These are phyloP conservation scores for Auriscalpium orientale DNA, from an alignment of 768 basidiomycete genomes.

Conservation along the genomic window DNA sequence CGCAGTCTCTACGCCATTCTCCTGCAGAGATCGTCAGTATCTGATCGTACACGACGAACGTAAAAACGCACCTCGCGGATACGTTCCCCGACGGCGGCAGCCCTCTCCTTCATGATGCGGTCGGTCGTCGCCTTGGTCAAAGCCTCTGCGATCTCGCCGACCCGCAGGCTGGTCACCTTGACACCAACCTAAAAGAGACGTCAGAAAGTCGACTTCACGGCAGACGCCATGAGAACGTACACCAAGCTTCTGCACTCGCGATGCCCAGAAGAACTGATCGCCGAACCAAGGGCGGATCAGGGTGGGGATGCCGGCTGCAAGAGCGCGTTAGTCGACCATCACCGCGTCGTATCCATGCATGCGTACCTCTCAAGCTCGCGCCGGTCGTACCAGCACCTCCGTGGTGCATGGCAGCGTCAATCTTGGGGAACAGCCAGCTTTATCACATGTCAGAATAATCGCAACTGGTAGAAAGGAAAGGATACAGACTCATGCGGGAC, in stretches of 20 bases:
- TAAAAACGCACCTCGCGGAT: constrained; percentile 29
- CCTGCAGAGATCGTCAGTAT: constrained; percentile 25
- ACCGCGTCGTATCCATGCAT: background rate
- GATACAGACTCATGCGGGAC: constrained; percentile 50
- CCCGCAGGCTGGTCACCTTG: constrained; percentile 38
- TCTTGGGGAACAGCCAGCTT: constrained; percentile 49
- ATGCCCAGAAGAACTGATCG: constrained; percentile 61
- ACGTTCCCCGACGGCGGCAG: constrained; percentile 37
- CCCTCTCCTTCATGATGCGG: constrained; percentile 54
- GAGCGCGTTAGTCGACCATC: background rate
- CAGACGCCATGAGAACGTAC: constrained; percentile 26
- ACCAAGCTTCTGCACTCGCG: constrained; percentile 53
- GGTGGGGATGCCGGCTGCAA: constrained; percentile 50
- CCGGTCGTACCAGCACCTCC: constrained; percentile 70
- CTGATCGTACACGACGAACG: background rate
- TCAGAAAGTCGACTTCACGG: background rate
- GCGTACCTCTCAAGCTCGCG: constrained; percentile 43
- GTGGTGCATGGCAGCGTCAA: constrained; percentile 60
- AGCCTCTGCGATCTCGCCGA: constrained; percentile 44
- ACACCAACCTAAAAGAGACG: constrained; percentile 36
- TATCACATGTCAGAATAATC: constrained; percentile 7
- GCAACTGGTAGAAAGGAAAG: background rate
- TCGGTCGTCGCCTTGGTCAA: constrained; percentile 47
- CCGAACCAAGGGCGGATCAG: constrained; percentile 67
- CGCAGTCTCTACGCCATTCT: constrained; percentile 52